These are phyloP conservation scores for Paraphaeosphaeria sporulosa DNA, from an alignment of 2,329 filamentous ascomycete genomes.

Conservation along the genomic window DNA sequence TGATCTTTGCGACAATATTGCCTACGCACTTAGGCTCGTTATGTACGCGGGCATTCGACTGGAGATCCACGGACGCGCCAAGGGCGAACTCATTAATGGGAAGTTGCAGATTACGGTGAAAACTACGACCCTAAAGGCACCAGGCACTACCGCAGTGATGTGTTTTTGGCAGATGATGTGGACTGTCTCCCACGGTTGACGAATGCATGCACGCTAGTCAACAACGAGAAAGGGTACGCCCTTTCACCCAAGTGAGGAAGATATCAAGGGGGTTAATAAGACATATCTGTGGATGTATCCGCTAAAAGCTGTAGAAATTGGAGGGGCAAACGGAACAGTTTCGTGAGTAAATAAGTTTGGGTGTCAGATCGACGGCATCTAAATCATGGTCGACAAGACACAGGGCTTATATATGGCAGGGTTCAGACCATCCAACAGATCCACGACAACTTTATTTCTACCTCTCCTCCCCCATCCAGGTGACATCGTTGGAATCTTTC, in stretches of 20 bases:
- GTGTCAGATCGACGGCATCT: background rate
- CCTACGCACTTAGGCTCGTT: background rate
- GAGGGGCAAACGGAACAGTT: background rate
- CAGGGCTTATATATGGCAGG: background rate
- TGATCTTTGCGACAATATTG: slow-evolving; percentile 5
- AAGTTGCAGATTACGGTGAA: background rate
- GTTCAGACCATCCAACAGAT: background rate
- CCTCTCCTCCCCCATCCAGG: background rate
- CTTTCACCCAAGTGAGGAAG: background rate
- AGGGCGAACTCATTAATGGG: background rate
- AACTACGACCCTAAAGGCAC: background rate
- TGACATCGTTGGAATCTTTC: background rate
- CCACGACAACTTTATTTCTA: background rate
- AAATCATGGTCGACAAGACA: background rate
- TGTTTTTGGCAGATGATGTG: background rate
- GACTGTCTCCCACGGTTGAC: background rate
- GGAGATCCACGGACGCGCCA: background rate
- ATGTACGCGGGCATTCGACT: background rate
- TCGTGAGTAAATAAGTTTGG: background rate
- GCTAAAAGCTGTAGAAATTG: background rate
- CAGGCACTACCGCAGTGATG: slow-evolving; percentile 9
- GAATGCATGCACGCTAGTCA: slow-evolving; percentile 3
- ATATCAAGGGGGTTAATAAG: slow-evolving; percentile 11
- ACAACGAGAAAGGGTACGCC: background rate
- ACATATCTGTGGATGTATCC: slow-evolving; percentile 12